Percentiles rank a stretch among this genome's conserved stretches.
Conservation (phyloP, 2,329 filamentous ascomycete species). For the Fonsecaea pedrosoi region DNA sequence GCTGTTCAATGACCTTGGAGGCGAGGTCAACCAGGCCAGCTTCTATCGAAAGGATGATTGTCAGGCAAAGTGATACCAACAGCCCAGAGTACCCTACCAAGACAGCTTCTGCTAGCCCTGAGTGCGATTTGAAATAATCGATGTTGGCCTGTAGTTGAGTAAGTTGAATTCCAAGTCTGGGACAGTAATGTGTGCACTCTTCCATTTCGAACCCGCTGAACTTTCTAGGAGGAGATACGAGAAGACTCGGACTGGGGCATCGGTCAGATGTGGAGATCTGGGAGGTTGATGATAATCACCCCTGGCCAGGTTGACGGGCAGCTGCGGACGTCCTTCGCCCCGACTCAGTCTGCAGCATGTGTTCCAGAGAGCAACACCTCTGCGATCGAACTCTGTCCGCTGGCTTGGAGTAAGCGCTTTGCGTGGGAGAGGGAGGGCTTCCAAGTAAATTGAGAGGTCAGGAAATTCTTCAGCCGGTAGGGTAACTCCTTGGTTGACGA, state of each 20-base stretch:
- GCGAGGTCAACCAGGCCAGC: conserved; percentile 62
- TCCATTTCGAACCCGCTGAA: conserved; percentile 48
- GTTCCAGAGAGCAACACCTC: conserved; percentile 50
- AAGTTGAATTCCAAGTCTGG: conserved; percentile 15
- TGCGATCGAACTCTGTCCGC: conserved; percentile 41
- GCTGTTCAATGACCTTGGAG: conserved; percentile 67
- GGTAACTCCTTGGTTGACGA: conserved; percentile 19
- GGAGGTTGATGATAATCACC: conserved; percentile 1
- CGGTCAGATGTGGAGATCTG: background rate
- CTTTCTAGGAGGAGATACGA: conserved; percentile 72
- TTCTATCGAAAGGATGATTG: conserved; percentile 15
- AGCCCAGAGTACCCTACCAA: conserved; percentile 46
- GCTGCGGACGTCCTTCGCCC: conserved; percentile 5
- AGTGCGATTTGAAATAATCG: conserved; percentile 72
- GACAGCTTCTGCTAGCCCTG: conserved; percentile 67
- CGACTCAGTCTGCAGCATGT: conserved; percentile 38
- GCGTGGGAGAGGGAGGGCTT: conserved; percentile 32
- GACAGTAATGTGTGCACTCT: conserved; percentile 15
- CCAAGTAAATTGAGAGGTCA: conserved; percentile 32
- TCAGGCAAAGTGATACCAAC: conserved; percentile 6
- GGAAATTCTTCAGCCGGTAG: conserved; percentile 19
- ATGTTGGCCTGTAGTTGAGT: conserved; percentile 49
- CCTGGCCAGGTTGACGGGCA: conserved; percentile 20
- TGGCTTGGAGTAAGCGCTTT: conserved; percentile 29
- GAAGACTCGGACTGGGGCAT: conserved; percentile 58